A percentile compares a stretch with the other conserved stretches of the same genome.
phyloP scores from a whole-genome alignment of 164 flowering plant genomes.

The Pachysandra terminalis region DNA sequence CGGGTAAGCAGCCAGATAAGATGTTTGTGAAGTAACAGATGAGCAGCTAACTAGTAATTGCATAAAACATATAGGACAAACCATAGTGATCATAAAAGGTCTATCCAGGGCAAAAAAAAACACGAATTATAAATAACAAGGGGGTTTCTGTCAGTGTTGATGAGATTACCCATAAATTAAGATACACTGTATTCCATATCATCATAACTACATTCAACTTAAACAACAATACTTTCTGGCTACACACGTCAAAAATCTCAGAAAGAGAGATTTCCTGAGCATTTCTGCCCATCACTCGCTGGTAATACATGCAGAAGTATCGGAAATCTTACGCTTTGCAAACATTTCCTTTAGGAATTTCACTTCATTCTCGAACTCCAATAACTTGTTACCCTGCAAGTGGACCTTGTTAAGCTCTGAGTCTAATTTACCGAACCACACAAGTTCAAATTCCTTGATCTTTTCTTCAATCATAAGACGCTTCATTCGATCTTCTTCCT shows the following conservation, averaged over 20 bases:
- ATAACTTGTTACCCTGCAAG: slow-evolving; percentile 23
- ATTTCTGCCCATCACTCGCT: neutral
- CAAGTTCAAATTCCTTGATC: slow-evolving; percentile 30
- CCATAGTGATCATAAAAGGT: too few relatives aligned
- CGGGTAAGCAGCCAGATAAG: too few relatives aligned
- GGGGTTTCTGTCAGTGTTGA: too few relatives aligned
- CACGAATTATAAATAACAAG: too few relatives aligned
- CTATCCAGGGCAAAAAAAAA: too few relatives aligned
- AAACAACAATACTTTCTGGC: too few relatives aligned
- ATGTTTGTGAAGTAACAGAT: too few relatives aligned
- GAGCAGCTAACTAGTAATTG: too few relatives aligned
- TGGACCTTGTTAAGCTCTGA: slow-evolving; percentile 17
- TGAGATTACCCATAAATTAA: too few relatives aligned
- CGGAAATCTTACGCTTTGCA: slow-evolving; percentile 22
- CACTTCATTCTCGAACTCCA: slow-evolving; percentile 21
- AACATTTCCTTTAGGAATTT: slow-evolving; percentile 28
- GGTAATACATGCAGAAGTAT: neutral
- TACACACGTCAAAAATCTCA: neutral
- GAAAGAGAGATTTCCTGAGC: neutral
- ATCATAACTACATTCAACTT: neutral
- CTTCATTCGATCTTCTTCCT: slow-evolving; percentile 55
- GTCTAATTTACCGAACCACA: slow-evolving; percentile 26
- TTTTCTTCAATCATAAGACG: slow-evolving; percentile 33
- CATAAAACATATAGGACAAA: too few relatives aligned
- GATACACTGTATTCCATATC: neutral